Evolutionary conservation across 345 rosid species (phyloP), one percentile per base, ranked within the genome.

Genomic region (Aquilaria sinensis): DNA sequence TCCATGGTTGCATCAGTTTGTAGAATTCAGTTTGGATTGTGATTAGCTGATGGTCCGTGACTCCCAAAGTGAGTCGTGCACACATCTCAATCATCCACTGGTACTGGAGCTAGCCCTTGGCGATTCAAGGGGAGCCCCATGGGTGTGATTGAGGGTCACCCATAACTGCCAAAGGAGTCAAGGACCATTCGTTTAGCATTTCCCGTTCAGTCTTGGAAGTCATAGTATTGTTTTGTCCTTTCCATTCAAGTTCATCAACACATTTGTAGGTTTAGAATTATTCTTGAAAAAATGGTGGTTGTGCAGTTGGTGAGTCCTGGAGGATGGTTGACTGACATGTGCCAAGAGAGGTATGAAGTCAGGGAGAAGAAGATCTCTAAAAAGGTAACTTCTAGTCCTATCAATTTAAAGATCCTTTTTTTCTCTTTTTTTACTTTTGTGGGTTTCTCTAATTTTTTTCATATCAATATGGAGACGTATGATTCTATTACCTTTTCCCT

Each of bases 281-380:
- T 37, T 37, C 8, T 37, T 37, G 43, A 37, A 37, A 37, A 37
- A 37, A 5, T 56, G 69, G 54, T 69, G 74, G 73, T 71, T 68
- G 74, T 62, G 76, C 75, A 85, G 92, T 72, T 81, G 77, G 92
- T 80, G 62, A 83, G 88, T 60, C 92, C 92, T 1, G 92, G 92
- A 55, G 88, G 88, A n/a, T 83, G 92, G 92, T 72, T 85, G 80
- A 77, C 84, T 58, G 92, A 85, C 74, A 81, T 85, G 88, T 77
- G 86, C 68, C 92, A 83, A 69, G 92, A 85, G 74, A 85, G 92
- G 72, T 85, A 85, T 63, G 86, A 85, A 77, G 92, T 85, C 37
- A 83, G 86, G 80, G 92, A 85, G 77, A 85, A 79, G 77, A 85
- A 85, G 81, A 81, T 80, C 63, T 71, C 81, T 52, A 83, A 85